Evolutionary conservation across 441 rosid species (phyloP), one percentile per base, ranked within the genome.

Genomic region (Sinapis alba): DNA sequence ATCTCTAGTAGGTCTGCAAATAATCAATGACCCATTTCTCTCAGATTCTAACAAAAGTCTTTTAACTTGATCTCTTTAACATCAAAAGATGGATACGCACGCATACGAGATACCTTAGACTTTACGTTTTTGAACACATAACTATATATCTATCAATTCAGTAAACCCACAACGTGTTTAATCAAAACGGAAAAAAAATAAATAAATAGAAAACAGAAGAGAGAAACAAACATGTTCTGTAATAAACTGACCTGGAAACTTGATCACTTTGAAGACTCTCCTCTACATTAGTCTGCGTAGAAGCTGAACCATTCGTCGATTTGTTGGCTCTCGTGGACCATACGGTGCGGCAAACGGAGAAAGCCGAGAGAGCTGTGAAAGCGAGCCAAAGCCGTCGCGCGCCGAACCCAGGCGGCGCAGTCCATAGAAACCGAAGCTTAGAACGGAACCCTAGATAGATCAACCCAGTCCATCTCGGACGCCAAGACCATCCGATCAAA

Each of bases 391-490:
- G 90, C 11, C 97, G 83, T 13, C 94, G 93, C 47, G 98, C 99
- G 0, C 99, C 99, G 76, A 96, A 90, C 6, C 97, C 97, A 1
- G 97, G 98, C 2, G 99, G 99, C 9, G 89, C 92, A 16, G 96
- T 87, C 93, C 96, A 89, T 2, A 91, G 51, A 78, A 88, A 93
- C 68, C 98, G 83, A 57, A 91, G 86, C 85, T 88, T 90, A 69
- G 91, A 82, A 21, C 97, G 90, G 32, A 90, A 79, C 50, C 98
- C 98, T 32, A 96, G 82, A 58, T 87, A 96, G 28, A 96, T 78
- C 84, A 96, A 84, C 3, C 97, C 82, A n/a, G 99, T 96, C 99
- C 99, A 96, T 68, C 97, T 81, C 0, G 99, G 99, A 28, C 99
- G 87, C 99, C 99, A 96, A 9, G 98, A 83, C 99, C 99, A 93